Base-by-base conservation (phyloP, 2,329 filamentous ascomycete genomes). In the Verticillium nonalfalfae region DNA sequence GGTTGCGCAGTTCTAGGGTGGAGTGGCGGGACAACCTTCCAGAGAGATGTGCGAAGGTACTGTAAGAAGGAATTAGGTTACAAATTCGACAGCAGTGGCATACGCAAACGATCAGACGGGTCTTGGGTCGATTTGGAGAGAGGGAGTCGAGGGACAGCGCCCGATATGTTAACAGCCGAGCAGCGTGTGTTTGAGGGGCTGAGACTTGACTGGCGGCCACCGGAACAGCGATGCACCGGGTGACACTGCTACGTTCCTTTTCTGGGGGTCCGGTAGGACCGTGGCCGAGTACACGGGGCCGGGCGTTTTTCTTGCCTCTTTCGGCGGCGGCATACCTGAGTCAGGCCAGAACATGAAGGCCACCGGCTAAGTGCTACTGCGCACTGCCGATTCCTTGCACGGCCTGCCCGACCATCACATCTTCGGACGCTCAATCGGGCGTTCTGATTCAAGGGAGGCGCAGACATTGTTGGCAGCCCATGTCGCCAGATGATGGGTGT, bases 1-100 rank as follows among this genome's bases (percentile, higher is more conserved):
- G 94, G 95, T 0, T 97, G 93, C 67, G 94, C 93, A 0, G 82
- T 98, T 4, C 77, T 94, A 18, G 93, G 93, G 1, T 98, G 94
- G 95, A 89, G 85, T 15, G 91, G 93, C 1, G 94, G 88, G 1
- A 96, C 89, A 0, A 97, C 93, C 0, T 98, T 97, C 67, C 86
- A 97, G 77, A 81, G 94, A 31, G 95, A 98, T 73, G 72, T 98
- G 60, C 80, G 94, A 50, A 79, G 88, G 38, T 96, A 94, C 74
- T 91, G 89, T 63, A 93, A 91, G 73, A 81, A 86, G 40, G 80
- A 83, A 61, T 87, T 85, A 68, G 80, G 80, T 0, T 88, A 91
- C 81, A 96, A 95, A 73, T 98, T 98, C 71, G 93, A 97, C 71
- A 95, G 90, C 65, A 96, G 91, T 69, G 95, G 95, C 0, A 85